Evolutionary conservation across 495 filamentous ascomycete genomes (phyloP).

Genomic region (Trichoderma virens): DNA sequence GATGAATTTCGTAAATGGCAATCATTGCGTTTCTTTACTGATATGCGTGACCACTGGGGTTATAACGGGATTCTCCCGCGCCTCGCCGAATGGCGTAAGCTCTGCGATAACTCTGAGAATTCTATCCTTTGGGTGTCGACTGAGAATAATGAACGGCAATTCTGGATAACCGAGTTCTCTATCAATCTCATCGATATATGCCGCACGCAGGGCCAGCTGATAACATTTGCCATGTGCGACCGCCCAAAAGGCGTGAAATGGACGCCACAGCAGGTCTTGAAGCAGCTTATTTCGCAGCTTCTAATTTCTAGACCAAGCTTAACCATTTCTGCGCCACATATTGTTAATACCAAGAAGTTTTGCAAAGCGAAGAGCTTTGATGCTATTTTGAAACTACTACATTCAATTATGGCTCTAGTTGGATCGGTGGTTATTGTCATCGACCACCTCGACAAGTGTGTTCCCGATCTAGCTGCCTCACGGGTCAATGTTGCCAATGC

Average conservation of each 20-base stretch:
- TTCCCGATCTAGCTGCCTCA: background rate
- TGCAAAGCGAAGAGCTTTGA: background rate
- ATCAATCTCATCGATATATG: conserved; percentile 2
- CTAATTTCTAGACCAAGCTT: background rate
- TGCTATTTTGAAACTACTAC: background rate
- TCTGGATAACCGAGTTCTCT: conserved; percentile 5
- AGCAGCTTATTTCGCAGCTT: conserved; percentile 1
- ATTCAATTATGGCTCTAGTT: background rate
- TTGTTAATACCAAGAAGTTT: background rate
- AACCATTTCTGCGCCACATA: background rate
- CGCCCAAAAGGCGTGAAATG: background rate
- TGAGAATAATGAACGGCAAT: background rate
- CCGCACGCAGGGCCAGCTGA: background rate
- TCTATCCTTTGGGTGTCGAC: background rate
- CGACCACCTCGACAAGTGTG: background rate
- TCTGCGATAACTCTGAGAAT: background rate
- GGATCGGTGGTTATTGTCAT: background rate
- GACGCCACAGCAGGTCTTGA: conserved; percentile 7
- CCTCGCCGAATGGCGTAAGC: background rate
- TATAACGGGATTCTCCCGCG: background rate
- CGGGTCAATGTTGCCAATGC: background rate
- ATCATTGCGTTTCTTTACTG: background rate
- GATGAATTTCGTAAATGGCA: conserved; percentile 1
- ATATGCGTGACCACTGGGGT: background rate
- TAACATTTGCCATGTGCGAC: conserved; percentile 4